Evolutionary conservation across 345 rosid species (phyloP), one percentile per base, ranked within the genome.

Genomic region (Moricandia arvensis): DNA sequence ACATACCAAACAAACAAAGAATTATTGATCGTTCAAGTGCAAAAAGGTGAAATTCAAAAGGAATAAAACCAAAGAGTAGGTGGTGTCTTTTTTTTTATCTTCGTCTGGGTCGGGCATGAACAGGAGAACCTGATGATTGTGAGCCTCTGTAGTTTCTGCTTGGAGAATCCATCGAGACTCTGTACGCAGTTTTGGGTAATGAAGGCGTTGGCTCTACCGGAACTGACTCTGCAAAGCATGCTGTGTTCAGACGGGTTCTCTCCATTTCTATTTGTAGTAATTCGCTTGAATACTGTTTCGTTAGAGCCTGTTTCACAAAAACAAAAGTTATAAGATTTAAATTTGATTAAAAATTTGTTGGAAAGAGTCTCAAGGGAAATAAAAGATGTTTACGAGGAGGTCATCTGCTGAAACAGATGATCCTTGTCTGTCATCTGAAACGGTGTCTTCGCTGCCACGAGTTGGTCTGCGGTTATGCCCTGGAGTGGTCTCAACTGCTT

Each of bases 391-490:
- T 90, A 94, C 97, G 72, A 95, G 93, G 63, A 95, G 84, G 79
- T 95, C 93, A 74, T 95, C 99, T 17, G 99, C 97, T 68, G 97
- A 92, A 63, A 88, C 84, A 13, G 86, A 78, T 80, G 78, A 73
- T 60, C 86, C 96, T 78, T 85, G 98, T 80, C 85, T 88, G 59
- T 92, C 99, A 55, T 95, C 98, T 49, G 87, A 83, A 82, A 78
- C 82, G 33, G 97, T 89, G 41, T 94, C 98, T 82, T 94, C 98
- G 71, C 98, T 89, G 66, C 98, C 98, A 72, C 95, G 95, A 71
- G 98, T 91, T 75, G 97, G 80, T 66, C 96, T 84, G 49, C 96
- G 91, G 16, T 82, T 80, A 26, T 84, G 85, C 24, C 91, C 93
- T 10, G 95, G 93, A 3, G 91, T 86, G 10, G 90, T 87, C 69